Evolutionary conservation across 768 basidiomycete genomes (phyloP).

Genomic region (Trametes cingulata): DNA sequence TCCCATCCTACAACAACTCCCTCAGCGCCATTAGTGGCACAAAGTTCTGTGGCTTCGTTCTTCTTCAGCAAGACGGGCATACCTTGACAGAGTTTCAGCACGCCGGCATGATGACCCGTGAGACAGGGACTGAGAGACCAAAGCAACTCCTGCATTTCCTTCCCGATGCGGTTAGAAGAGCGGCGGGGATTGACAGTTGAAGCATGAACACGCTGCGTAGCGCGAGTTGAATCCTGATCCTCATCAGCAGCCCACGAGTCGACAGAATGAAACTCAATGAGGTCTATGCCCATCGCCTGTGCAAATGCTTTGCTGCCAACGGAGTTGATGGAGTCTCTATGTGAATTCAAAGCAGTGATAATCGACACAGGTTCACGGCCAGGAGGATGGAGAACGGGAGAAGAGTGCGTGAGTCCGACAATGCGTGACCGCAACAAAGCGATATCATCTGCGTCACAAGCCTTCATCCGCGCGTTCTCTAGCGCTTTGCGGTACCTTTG

Average conservation of each 20-base stretch:
- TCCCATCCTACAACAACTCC: conserved; percentile 13
- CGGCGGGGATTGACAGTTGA: background rate
- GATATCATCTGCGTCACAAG: background rate
- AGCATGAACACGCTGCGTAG: background rate
- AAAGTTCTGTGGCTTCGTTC: conserved; percentile 21
- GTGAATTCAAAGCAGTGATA: background rate
- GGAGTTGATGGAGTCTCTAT: background rate
- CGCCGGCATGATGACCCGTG: conserved; percentile 19
- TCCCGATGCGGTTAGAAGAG: background rate
- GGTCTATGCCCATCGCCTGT: background rate
- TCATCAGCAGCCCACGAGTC: background rate
- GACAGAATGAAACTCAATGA: background rate
- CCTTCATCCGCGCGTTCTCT: background rate
- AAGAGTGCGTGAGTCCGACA: background rate
- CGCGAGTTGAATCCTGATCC: too few species aligned
- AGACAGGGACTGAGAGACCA: conserved; percentile 24
- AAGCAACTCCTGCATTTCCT: conserved; percentile 15
- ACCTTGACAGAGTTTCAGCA: conserved; percentile 13
- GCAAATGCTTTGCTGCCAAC: background rate
- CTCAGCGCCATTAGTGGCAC: conserved; percentile 24
- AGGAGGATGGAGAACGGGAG: background rate
- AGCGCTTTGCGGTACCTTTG: background rate
- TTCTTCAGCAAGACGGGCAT: conserved; percentile 14
- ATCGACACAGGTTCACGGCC: background rate
- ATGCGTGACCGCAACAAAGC: background rate